Evolutionary conservation across 306 rosid genomes (phyloP).

Genomic region (Erythrophleum fordii): DNA sequence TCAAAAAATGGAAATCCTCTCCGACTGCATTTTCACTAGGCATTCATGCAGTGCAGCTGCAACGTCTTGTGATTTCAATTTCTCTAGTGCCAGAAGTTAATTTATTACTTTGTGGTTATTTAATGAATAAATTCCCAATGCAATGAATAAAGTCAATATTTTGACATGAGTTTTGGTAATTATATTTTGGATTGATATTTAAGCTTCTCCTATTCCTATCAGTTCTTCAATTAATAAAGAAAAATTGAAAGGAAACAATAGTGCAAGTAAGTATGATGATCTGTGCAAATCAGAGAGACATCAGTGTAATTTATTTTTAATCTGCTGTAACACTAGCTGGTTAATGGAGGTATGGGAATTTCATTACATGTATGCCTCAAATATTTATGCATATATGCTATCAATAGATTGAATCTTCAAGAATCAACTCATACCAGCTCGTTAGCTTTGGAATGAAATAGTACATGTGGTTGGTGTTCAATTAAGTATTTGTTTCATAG

Average conservation of each 20-base stretch:
- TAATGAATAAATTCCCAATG: not conserved
- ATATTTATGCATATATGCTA: not conserved
- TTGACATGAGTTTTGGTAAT: not conserved
- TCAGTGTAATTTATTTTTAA: not conserved
- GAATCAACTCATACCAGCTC: not conserved
- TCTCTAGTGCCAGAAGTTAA: not conserved
- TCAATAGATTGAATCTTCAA: not conserved
- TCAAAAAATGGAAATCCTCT: not conserved
- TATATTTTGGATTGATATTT: not conserved
- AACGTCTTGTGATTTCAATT: not conserved
- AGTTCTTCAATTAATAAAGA: not conserved
- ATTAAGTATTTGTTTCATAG: not conserved
- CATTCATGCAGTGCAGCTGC: not conserved
- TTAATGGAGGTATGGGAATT: not conserved
- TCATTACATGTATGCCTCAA: not conserved
- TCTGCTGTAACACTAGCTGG: slow-evolving; percentile 1
- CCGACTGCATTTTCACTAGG: not conserved
- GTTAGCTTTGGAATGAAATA: not conserved
- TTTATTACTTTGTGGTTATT: not conserved
- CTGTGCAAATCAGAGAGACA: not conserved
- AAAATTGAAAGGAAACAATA: not conserved
- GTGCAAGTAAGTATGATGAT: not conserved
- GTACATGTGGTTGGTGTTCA: not conserved
- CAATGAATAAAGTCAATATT: not conserved
- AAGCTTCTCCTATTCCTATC: not conserved